A percentile compares a stretch with the other conserved stretches of the same genome.
Conservation (phyloP, 192 early-diverging fungal species). For the Backusella liffmaniae region DNA sequence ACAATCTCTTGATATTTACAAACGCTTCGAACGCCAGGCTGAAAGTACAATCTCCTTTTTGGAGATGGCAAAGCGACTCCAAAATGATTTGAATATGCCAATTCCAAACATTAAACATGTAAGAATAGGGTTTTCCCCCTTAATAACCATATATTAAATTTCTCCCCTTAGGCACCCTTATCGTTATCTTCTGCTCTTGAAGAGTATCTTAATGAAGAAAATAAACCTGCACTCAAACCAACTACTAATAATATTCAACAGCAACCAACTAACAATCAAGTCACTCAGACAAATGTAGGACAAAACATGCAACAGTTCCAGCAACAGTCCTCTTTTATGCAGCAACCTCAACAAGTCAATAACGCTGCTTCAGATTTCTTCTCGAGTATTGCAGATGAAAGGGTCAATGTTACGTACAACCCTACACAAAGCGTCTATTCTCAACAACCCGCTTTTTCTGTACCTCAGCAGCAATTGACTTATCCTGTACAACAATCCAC, state of each 20-base stretch:
- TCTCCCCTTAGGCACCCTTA: slow-evolving; percentile 17
- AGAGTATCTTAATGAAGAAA: slow-evolving; percentile 32
- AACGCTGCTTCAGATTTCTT: slow-evolving; percentile 30
- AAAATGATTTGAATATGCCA: slow-evolving; percentile 57
- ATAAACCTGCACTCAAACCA: background rate
- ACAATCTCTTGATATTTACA: slow-evolving; percentile 71
- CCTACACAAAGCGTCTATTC: background rate
- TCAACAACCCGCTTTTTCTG: background rate
- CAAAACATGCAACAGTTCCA: background rate
- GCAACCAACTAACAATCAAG: background rate
- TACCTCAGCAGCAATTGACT: background rate
- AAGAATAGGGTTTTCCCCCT: slow-evolving; percentile 6
- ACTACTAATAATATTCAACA: background rate
- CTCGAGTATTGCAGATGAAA: slow-evolving; percentile 27
- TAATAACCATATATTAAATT: background rate
- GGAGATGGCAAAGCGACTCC: slow-evolving; percentile 61
- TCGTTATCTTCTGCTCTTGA: slow-evolving; percentile 32
- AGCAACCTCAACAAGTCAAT: slow-evolving; percentile 19
- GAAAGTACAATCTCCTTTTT: slow-evolving; percentile 69
- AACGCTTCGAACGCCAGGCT: slow-evolving; percentile 73
- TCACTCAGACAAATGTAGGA: background rate
- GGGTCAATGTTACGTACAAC: slow-evolving; percentile 10
- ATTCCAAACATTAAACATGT: slow-evolving; percentile 81
- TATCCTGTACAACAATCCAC: background rate
- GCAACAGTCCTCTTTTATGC: background rate